Evolutionary conservation across 306 rosid species (phyloP).

Genomic region (Fagus crenata): DNA sequence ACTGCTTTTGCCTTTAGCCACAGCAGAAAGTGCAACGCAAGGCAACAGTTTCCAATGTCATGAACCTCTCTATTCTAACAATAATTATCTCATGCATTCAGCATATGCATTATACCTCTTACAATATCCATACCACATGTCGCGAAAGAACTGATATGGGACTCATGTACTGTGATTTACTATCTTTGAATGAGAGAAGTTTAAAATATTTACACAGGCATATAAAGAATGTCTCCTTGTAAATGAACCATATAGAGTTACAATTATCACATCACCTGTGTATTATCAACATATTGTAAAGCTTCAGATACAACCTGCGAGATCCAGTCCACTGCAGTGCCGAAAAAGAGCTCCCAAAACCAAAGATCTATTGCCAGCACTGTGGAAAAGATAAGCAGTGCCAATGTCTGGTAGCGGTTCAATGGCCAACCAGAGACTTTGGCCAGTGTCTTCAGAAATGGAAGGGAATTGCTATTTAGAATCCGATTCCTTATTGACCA

Average conservation of each 20-base stretch:
- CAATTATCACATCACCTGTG: constrained; percentile 48
- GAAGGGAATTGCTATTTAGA: constrained; percentile 59
- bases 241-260: constrained; percentile 13
- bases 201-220: constrained; percentile 36
- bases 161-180: background rate
- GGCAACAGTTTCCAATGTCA: no score
- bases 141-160: no score
- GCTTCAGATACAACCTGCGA: constrained; percentile 54
- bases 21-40: no score
- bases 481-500: constrained; percentile 73
- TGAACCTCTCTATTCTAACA: no score
- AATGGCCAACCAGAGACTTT: constrained; percentile 87
- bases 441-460: constrained; percentile 80
- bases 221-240: constrained; percentile 22
- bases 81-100: no score
- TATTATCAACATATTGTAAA: constrained; percentile 43
- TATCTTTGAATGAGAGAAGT: background rate
- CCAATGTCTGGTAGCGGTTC: constrained; percentile 94
- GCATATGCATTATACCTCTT: no score
- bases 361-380: constrained; percentile 87
- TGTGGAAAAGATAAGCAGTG: constrained; percentile 83
- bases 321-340: constrained; percentile 62
- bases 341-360: constrained; percentile 94
- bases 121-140: no score
- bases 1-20: no score